Conservation (phyloP, 805 yeast genomes). For the Saccharomycodes ludwigii region DNA sequence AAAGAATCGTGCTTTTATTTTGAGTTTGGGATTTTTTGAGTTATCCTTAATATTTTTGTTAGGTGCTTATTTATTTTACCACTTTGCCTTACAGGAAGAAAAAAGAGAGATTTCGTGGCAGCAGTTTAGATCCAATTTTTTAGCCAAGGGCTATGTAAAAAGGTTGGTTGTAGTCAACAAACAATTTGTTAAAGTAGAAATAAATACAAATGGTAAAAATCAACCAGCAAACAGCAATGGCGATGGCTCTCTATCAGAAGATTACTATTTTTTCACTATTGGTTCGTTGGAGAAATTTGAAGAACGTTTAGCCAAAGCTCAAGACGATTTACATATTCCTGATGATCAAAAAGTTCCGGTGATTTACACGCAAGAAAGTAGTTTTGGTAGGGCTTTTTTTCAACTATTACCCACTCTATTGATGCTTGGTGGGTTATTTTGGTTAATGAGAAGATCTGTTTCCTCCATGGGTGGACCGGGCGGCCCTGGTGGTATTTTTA, state of each 20-base stretch:
- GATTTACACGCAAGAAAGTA: slow-evolving; percentile 60
- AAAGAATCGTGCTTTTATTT: slow-evolving; percentile 18
- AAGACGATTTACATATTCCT: slow-evolving; percentile 52
- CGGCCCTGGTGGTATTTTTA: slow-evolving; percentile 57
- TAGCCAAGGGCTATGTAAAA: slow-evolving; percentile 69
- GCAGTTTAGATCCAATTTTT: slow-evolving; percentile 65
- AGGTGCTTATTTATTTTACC: slow-evolving; percentile 20
- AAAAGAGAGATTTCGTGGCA: slow-evolving; percentile 72
- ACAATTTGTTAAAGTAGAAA: slow-evolving; percentile 55
- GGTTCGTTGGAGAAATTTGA: slow-evolving; percentile 89
- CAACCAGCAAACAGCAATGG: slow-evolving; percentile 25
- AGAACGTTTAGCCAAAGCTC: slow-evolving; percentile 61
- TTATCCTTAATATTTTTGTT: slow-evolving; percentile 22
- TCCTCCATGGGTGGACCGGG: slow-evolving; percentile 33
- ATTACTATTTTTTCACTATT: slow-evolving; percentile 51
- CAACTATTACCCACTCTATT: slow-evolving; percentile 83
- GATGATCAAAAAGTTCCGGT: slow-evolving; percentile 68
- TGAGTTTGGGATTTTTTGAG: slow-evolving; percentile 25
- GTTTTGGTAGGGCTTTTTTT: slow-evolving; percentile 45
- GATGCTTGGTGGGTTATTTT: slow-evolving; percentile 80
- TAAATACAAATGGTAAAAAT: slow-evolving; percentile 49
- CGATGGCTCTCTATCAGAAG: slow-evolving; percentile 24
- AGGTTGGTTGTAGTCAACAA: slow-evolving; percentile 68
- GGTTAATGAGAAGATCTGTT: slow-evolving; percentile 57
- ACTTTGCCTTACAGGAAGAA: slow-evolving; percentile 21